Percentiles rank a stretch among this genome's conserved stretches.
Conservation (phyloP, 805 yeast species). For the Nakazawaea pomicola region DNA sequence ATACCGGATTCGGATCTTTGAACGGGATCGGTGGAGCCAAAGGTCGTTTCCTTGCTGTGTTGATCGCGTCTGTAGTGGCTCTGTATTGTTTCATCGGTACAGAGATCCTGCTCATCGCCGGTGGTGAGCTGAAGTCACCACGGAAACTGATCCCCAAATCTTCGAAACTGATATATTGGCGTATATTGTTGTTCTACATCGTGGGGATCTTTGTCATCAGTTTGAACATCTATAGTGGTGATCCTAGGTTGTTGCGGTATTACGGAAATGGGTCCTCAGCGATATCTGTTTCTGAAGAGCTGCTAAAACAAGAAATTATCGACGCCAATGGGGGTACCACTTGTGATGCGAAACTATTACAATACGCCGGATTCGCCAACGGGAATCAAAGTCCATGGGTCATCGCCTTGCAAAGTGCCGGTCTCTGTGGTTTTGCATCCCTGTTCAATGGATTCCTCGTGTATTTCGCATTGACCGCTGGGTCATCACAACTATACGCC, state of each 20-base stretch:
- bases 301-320: constrained; percentile 14
- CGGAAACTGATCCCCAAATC: constrained; percentile 80
- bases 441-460: constrained; percentile 49
- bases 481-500: constrained; percentile 52
- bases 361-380: constrained; percentile 34
- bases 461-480: constrained; percentile 53
- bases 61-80: constrained; percentile 60
- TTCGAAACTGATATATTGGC: constrained; percentile 68
- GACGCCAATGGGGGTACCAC: constrained; percentile 22
- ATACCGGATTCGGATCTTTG: constrained; percentile 47
- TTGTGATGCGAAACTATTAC: constrained; percentile 20
- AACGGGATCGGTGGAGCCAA: constrained; percentile 57
- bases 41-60: constrained; percentile 58
- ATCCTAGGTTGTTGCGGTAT: constrained; percentile 63
- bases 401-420: constrained; percentile 49
- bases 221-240: constrained; percentile 71
- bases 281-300: constrained; percentile 14
- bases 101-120: constrained; percentile 77
- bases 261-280: too few species aligned
- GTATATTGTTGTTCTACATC: constrained; percentile 61
- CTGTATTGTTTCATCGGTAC: constrained; percentile 79
- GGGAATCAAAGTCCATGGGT: constrained; percentile 56
- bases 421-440: constrained; percentile 45
- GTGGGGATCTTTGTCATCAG: constrained; percentile 67
- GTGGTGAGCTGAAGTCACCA: constrained; percentile 81